phyloP scores from a whole-genome alignment of 352 stramenopile species.

The Pythium plurisporium region DNA sequence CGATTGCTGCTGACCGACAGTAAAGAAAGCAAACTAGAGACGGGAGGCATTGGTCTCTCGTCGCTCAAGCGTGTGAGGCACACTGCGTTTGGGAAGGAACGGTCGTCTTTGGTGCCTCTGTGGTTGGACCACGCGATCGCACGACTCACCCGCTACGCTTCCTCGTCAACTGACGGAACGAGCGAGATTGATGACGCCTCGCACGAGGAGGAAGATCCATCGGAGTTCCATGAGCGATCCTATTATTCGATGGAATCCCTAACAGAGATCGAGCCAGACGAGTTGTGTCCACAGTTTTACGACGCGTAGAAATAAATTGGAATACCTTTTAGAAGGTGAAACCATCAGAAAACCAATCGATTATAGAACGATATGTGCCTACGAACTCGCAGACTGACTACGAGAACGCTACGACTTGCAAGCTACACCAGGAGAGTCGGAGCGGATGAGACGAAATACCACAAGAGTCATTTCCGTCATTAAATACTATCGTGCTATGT shows the following conservation, averaged over 20 bases:
- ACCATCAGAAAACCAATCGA: too few species aligned
- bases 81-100: conserved; percentile 24
- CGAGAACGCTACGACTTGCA: too few species aligned
- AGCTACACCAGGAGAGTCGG: neutral
- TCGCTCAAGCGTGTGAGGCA: conserved; percentile 47
- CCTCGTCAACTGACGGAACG: too few species aligned
- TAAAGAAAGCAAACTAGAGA: conserved; percentile 59
- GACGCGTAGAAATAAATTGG: too few species aligned
- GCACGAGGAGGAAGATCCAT: conserved; percentile 23
- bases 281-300: conserved; percentile 55
- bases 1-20: conserved; percentile 36
- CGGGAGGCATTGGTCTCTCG: conserved; percentile 34
- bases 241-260: conserved; percentile 61
- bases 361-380: neutral
- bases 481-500: conserved; percentile 23
- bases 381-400: too few species aligned
- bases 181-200: neutral
- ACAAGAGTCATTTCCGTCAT: conserved; percentile 20
- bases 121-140: conserved; percentile 44
- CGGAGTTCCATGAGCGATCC: conserved; percentile 53
- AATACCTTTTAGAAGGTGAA: too few species aligned
- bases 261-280: conserved; percentile 43
- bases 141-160: conserved; percentile 29
- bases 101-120: conserved; percentile 7
- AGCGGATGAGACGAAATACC: conserved; percentile 6